These are phyloP conservation scores for Pyrenula aspistea DNA, from an alignment of 495 filamentous ascomycete species.

Conservation along the genomic window DNA sequence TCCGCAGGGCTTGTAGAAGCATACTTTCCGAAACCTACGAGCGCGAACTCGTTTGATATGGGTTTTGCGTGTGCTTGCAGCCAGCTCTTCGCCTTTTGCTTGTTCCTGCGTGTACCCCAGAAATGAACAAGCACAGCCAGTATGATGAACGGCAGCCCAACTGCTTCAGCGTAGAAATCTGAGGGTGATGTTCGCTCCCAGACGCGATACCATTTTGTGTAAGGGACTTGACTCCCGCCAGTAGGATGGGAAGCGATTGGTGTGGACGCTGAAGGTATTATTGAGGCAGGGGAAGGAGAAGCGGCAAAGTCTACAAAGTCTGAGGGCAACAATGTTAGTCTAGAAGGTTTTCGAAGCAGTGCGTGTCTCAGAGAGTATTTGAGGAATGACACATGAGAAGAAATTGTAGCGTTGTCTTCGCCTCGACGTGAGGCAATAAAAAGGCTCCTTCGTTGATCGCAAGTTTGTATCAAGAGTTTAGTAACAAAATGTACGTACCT, in stretches of 20 bases:
- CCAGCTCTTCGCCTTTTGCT: conserved; percentile 69
- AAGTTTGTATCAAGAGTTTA: not conserved
- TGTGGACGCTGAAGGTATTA: conserved; percentile 33
- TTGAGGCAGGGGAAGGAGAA: conserved; percentile 46
- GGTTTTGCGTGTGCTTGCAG: conserved; percentile 57
- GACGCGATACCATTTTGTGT: conserved; percentile 92
- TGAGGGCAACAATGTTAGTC: too few relatives aligned
- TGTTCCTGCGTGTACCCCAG: conserved; percentile 73
- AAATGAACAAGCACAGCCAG: conserved; percentile 67
- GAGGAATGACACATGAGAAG: too few relatives aligned
- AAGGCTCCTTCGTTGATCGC: too few relatives aligned
- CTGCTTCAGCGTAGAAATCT: conserved; percentile 80
- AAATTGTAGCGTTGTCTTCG: too few relatives aligned
- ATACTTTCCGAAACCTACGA: conserved; percentile 63
- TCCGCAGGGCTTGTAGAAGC: conserved; percentile 19
- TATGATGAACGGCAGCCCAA: conserved; percentile 63
- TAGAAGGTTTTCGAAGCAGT: too few relatives aligned
- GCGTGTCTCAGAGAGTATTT: too few relatives aligned
- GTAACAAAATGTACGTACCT: conserved; percentile 22
- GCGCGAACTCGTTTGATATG: conserved; percentile 71
- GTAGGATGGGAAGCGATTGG: conserved; percentile 25
- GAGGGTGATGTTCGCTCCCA: conserved; percentile 72
- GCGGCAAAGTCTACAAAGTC: conserved; percentile 73
- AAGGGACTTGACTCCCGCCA: conserved; percentile 34
- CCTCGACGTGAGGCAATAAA: too few relatives aligned